phyloP scores from a whole-genome alignment of 192 early-diverging fungal species.

The Coemansia sp. region DNA sequence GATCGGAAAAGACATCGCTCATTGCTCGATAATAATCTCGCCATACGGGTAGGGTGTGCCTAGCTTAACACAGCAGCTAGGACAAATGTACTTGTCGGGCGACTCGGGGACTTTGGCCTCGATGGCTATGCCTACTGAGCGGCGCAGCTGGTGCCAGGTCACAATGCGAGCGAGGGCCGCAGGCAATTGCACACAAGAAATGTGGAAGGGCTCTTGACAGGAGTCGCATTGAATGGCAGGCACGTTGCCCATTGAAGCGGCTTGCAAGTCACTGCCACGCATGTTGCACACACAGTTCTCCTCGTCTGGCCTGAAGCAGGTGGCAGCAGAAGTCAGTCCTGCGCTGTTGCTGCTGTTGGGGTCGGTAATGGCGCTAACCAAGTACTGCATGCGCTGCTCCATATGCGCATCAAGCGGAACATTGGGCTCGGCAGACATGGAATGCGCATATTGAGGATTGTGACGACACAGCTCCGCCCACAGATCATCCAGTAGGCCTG shows the following conservation, averaged over 20 bases:
- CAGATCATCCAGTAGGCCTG: slow-evolving; percentile 26
- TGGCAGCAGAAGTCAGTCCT: slow-evolving; percentile 18
- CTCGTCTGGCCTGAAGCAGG: slow-evolving; percentile 17
- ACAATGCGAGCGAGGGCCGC: slow-evolving; percentile 22
- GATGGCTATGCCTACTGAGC: slow-evolving; percentile 17
- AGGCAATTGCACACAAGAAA: slow-evolving; percentile 58
- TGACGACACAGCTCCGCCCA: slow-evolving; percentile 24
- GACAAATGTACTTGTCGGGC: slow-evolving; percentile 34
- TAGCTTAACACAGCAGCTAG: slow-evolving; percentile 33
- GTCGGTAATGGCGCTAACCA: slow-evolving; percentile 18
- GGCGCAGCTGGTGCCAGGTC: slow-evolving; percentile 33
- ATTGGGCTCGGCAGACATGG: neutral
- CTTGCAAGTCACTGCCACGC: slow-evolving; percentile 17
- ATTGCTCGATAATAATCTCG: slow-evolving; percentile 32
- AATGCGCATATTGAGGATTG: neutral
- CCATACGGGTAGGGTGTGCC: slow-evolving; percentile 32
- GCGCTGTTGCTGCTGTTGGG: slow-evolving; percentile 25
- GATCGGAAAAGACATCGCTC: neutral
- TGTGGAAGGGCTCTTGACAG: slow-evolving; percentile 66
- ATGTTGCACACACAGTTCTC: slow-evolving; percentile 50
- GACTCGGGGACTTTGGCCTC: slow-evolving; percentile 23
- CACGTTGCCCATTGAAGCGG: slow-evolving; percentile 4
- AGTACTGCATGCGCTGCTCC: slow-evolving; percentile 19
- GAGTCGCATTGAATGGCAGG: slow-evolving; percentile 63
- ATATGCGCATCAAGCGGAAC: slow-evolving; percentile 2